Conservation (phyloP, 179 eudicot species). For the Spergularia azorica region DNA sequence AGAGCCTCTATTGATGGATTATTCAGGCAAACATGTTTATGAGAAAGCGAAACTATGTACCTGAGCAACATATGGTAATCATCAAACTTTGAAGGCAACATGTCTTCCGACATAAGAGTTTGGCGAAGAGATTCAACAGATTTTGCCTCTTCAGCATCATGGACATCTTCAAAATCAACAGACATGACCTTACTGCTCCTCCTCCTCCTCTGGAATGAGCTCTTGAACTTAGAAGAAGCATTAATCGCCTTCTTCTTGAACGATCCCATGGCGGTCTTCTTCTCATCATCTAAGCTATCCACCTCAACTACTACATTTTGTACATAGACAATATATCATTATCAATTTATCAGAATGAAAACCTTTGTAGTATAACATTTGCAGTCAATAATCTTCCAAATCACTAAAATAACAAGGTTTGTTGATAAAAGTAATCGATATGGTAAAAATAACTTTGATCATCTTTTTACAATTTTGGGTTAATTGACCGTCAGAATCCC, state of each 20-base stretch:
- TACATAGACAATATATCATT: no score
- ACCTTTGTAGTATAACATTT: no score
- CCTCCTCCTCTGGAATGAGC: conserved; percentile 60
- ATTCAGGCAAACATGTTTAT: no score
- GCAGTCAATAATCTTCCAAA: no score
- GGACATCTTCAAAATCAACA: conserved; percentile 54
- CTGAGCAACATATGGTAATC: conserved; percentile 72
- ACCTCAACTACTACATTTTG: conserved; percentile 27
- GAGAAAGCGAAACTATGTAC: conserved; percentile 19
- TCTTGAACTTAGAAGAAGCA: conserved; percentile 55
- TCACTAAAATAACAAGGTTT: no score
- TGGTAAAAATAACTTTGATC: background rate
- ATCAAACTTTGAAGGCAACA: conserved; percentile 58
- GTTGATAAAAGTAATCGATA: no score
- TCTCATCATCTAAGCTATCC: conserved; percentile 48
- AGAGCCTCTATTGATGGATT: no score
- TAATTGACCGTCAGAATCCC: background rate
- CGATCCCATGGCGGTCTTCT: conserved; percentile 44
- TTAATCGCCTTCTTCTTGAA: conserved; percentile 53
- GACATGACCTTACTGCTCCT: conserved; percentile 64
- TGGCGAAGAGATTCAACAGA: conserved; percentile 60
- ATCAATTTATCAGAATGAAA: background rate
- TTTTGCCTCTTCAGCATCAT: conserved; percentile 61
- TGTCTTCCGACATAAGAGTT: conserved; percentile 43
- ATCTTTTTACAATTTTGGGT: background rate